Percentiles rank a stretch among this genome's conserved stretches.
phyloP scores from a whole-genome alignment of 257 asterid genomes.

The Solanum tarijense region DNA sequence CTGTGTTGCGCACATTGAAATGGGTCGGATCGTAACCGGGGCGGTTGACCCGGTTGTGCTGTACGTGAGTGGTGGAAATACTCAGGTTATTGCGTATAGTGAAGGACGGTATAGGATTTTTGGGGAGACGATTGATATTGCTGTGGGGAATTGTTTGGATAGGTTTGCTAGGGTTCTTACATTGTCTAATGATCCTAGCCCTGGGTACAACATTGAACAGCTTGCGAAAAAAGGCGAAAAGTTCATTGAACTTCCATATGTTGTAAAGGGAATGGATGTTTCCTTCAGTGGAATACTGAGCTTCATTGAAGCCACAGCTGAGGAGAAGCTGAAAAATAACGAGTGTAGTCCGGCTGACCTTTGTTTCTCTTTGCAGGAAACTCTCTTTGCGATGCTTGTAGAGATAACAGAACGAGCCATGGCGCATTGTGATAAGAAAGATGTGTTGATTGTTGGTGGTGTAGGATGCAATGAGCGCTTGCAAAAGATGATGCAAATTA shows the following conservation, averaged over 20 bases:
- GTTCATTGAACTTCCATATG: slow-evolving; percentile 91
- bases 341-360: slow-evolving; percentile 39
- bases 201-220: slow-evolving; percentile 99
- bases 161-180: slow-evolving; percentile 96
- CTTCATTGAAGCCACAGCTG: slow-evolving; percentile 79
- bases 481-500: slow-evolving; percentile 87
- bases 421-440: slow-evolving; percentile 94
- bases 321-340: slow-evolving; percentile 57
- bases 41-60: slow-evolving; percentile 90
- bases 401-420: slow-evolving; percentile 93
- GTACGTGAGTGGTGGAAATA: slow-evolving; percentile 96
- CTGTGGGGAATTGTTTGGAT: slow-evolving; percentile 93
- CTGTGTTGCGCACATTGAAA: slow-evolving; percentile 93
- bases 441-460: slow-evolving; percentile 94
- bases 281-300: slow-evolving; percentile 96
- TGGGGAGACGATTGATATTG: slow-evolving; percentile 77
- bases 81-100: slow-evolving; percentile 89
- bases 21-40: slow-evolving; percentile 88
- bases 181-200: slow-evolving; percentile 92
- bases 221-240: slow-evolving; percentile 88
- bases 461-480: slow-evolving; percentile 87
- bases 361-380: slow-evolving; percentile 61
- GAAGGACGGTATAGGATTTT: slow-evolving; percentile 68
- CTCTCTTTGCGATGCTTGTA: slow-evolving; percentile 94
- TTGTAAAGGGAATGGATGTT: slow-evolving; percentile 97